These are phyloP conservation scores for Sistotremastrum suecicum DNA, from an alignment of 768 basidiomycete genomes.

Conservation along the genomic window DNA sequence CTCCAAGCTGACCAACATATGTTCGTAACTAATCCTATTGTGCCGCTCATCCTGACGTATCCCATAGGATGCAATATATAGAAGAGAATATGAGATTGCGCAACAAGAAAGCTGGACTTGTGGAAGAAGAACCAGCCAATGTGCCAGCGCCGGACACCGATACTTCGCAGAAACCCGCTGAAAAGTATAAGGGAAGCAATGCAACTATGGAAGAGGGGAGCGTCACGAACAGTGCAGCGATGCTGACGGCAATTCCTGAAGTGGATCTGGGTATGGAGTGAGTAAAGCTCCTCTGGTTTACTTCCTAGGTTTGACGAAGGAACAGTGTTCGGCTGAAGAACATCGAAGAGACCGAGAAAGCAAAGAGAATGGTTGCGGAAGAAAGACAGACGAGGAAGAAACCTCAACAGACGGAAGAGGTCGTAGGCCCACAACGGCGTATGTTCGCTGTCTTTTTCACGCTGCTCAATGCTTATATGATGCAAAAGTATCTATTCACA, in stretches of 20 bases:
- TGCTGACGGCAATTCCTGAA: slow-evolving; percentile 97
- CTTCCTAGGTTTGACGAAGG: not conserved
- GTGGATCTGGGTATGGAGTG: slow-evolving; percentile 98
- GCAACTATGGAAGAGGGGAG: slow-evolving; percentile 66
- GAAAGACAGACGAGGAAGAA: not conserved
- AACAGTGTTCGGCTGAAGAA: slow-evolving; percentile 76
- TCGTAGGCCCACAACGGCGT: too few relatives aligned
- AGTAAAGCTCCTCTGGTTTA: slow-evolving; percentile 19
- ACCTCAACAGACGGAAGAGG: too few relatives aligned
- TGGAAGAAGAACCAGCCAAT: slow-evolving; percentile 34
- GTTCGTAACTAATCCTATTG: slow-evolving; percentile 29
- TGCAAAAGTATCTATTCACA: too few relatives aligned
- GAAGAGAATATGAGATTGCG: slow-evolving; percentile 82
- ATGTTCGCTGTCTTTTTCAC: too few relatives aligned
- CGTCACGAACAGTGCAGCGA: slow-evolving; percentile 83
- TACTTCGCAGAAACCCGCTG: slow-evolving; percentile 42
- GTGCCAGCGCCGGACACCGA: slow-evolving; percentile 54
- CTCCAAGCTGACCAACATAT: slow-evolving; percentile 98
- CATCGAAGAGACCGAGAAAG: slow-evolving; percentile 96
- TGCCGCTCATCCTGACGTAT: not conserved
- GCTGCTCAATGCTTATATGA: too few relatives aligned
- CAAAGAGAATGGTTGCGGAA: slow-evolving; percentile 75
- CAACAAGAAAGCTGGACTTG: slow-evolving; percentile 36
- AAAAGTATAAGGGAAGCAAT: slow-evolving; percentile 29
- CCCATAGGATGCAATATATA: slow-evolving; percentile 87